Base-by-base conservation (phyloP, 371 early-diverging fungal species). In the Apophysomyces elegans region DNA sequence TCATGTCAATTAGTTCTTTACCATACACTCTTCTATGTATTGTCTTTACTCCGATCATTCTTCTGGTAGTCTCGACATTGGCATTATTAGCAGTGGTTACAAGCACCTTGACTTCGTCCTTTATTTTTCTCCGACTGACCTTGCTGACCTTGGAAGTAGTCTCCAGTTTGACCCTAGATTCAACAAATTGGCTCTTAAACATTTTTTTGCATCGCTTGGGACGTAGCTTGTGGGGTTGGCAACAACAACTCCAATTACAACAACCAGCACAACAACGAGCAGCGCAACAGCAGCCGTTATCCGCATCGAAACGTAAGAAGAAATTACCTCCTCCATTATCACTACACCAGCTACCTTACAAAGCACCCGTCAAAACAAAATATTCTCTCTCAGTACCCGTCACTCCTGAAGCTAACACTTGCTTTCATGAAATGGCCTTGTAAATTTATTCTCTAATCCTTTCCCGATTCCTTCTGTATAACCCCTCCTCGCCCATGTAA, bases 81-180 rank as follows among this genome's bases (percentile, higher is more conserved):
- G 67, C 62, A 7, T n/a, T 35, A 6, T 26, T 66, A 18, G 71
- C 71, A 5, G 58, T 71, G 2, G 12, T 71, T 35, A 66, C 67
- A 38, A 67, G 71, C 18, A 45, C 62, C 37, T 39, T 71, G 47
- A 66, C 71, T 1, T 71, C 71, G 7, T 71, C 71, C 5, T 71
- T 71, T 39, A 64, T 71, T 45, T 66, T 66, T 26, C 56, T 67
- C 46, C 58, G 65, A n/a, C 66, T 71, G 4, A 38, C 47, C 18
- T 47, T 71, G 36, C 46, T 71, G 5, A 62, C 67, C 13, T 35
- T 60, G 13, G 71, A 63, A 37, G 62, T 66, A 36, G 61, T 63
- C 6, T 64, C 65, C 21, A 63, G 67, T 7, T 58, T 71, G 38
- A 65, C 67, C 9, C 26, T 71, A 4, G 50, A 54, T 32, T 71